These are phyloP conservation scores for Trypanosoma conorhini DNA, from an alignment of 208 protist genomes.

Conservation along the genomic window DNA sequence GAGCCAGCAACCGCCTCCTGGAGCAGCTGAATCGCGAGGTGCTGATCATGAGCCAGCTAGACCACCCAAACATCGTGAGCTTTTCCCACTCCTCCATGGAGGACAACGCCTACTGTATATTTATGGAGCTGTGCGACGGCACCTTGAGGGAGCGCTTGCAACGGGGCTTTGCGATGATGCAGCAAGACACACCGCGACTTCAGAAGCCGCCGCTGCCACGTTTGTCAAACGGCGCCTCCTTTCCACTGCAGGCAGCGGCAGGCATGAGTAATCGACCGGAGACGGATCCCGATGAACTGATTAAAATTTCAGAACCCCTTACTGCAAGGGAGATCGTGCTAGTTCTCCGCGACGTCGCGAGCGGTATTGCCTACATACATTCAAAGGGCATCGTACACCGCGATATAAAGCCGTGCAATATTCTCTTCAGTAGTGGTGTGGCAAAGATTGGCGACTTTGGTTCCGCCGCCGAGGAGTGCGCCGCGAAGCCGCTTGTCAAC, in stretches of 20 bases:
- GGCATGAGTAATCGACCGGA: too few relatives aligned
- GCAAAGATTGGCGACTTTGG: slow-evolving; percentile 86
- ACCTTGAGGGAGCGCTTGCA: too few relatives aligned
- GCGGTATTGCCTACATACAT: slow-evolving; percentile 75
- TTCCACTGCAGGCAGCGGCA: too few relatives aligned
- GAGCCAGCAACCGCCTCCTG: slow-evolving; percentile 46
- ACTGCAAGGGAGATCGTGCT: slow-evolving; percentile 50
- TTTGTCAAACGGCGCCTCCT: too few relatives aligned
- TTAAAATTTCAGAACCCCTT: slow-evolving; percentile 45
- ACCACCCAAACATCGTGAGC: slow-evolving; percentile 84
- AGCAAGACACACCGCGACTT: too few relatives aligned
- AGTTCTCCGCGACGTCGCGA: slow-evolving; percentile 66
- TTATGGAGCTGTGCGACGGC: slow-evolving; percentile 90
- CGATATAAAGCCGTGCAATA: slow-evolving; percentile 88
- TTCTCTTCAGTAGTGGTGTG: slow-evolving; percentile 68
- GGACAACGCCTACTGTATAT: slow-evolving; percentile 86
- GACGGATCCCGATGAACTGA: slow-evolving; percentile 55
- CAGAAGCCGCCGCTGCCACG: too few relatives aligned
- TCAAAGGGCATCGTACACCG: slow-evolving; percentile 77
- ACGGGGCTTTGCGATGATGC: too few relatives aligned
- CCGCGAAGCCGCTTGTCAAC: slow-evolving; percentile 42
- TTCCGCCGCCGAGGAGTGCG: slow-evolving; percentile 62
- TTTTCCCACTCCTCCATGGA: slow-evolving; percentile 81
- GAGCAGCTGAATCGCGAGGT: slow-evolving; percentile 81
- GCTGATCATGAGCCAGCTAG: slow-evolving; percentile 78